These are phyloP conservation scores for Clavispora carvajalis DNA, from an alignment of 805 yeast genomes.

Conservation along the genomic window DNA sequence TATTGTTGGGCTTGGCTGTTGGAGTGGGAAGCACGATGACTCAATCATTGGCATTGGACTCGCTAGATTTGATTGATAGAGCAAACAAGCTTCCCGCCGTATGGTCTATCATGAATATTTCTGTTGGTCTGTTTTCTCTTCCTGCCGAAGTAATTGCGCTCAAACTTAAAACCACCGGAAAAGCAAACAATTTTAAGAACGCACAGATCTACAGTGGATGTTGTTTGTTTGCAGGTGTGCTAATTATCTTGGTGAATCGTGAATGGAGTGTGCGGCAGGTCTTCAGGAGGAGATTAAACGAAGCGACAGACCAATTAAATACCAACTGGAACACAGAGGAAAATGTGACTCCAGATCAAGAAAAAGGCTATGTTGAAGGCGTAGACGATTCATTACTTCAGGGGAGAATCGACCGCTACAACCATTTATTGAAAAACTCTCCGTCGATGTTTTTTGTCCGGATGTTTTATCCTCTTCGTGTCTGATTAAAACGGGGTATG, in stretches of 20 bases:
- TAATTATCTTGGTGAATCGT: constrained; percentile 44
- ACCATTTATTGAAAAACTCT: constrained; percentile 6
- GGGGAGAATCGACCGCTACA: constrained; percentile 5
- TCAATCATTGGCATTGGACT: constrained; percentile 14
- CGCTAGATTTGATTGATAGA: constrained; percentile 6
- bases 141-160: constrained; percentile 54
- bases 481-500: too few relatives aligned
- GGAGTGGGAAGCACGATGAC: constrained; percentile 26
- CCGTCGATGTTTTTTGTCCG: constrained; percentile 6
- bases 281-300: too few relatives aligned
- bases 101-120: constrained; percentile 36
- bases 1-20: constrained; percentile 24
- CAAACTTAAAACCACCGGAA: constrained; percentile 7
- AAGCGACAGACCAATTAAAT: too few relatives aligned
- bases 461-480: constrained; percentile 14
- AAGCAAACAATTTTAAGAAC: constrained; percentile 34
- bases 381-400: too few relatives aligned
- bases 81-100: constrained; percentile 30
- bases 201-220: constrained; percentile 59
- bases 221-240: constrained; percentile 37
- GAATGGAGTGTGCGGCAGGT: constrained; percentile 41
- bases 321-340: too few relatives aligned
- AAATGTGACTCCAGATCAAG: too few relatives aligned
- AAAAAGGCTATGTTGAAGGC: too few relatives aligned
- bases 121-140: constrained; percentile 29